Evolutionary conservation across 164 flowering plant genomes (phyloP).

Genomic region (Brasenia schreberi): DNA sequence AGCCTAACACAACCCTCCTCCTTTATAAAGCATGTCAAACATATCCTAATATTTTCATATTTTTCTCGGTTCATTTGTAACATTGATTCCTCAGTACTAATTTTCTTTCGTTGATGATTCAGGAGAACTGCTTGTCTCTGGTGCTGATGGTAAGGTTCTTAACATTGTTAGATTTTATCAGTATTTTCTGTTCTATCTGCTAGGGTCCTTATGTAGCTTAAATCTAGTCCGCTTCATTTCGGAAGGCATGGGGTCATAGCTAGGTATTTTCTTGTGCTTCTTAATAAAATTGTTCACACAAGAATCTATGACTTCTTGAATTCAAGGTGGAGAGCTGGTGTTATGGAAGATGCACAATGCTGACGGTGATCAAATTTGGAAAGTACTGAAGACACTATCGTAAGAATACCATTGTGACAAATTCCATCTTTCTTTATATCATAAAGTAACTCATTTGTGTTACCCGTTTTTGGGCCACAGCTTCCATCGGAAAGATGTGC

Average conservation of each 20-base stretch:
- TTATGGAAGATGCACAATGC: constrained; percentile 64
- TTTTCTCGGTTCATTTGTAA: no score
- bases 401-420: constrained; percentile 23
- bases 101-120: constrained; percentile 2
- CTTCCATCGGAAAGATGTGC: constrained; percentile 94
- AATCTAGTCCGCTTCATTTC: no score
- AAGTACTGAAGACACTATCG: constrained; percentile 72
- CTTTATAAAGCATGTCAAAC: no score
- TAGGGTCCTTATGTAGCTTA: no score
- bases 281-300: background rate
- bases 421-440: background rate
- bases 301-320: constrained; percentile 4
- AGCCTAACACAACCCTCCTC: no score
- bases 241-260: no score
- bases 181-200: no score
- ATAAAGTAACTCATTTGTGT: background rate
- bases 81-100: background rate
- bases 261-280: background rate
- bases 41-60: no score
- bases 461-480: constrained; percentile 21
- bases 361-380: constrained; percentile 76
- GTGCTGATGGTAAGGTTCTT: constrained; percentile 79
- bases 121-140: constrained; percentile 95
- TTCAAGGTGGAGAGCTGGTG: constrained; percentile 79
- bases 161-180: background rate